Conservation (phyloP, 208 protist genomes). For the Crithidia sp. region DNA sequence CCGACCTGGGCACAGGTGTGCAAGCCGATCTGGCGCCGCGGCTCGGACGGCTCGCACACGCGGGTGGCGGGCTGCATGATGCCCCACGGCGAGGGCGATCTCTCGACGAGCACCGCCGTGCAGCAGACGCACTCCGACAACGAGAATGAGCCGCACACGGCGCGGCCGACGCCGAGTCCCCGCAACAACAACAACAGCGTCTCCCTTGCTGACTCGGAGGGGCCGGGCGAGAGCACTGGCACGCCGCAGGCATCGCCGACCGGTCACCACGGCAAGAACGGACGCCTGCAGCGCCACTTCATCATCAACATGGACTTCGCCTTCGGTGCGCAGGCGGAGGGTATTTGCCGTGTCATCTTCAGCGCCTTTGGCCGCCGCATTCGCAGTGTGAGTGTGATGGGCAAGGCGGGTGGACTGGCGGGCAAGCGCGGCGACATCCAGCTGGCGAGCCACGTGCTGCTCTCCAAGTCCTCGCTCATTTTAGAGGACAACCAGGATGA, state of each 20-base stretch:
- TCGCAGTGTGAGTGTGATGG: conserved; percentile 88
- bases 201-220: too few relatives aligned
- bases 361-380: conserved; percentile 81
- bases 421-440: conserved; percentile 91
- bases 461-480: conserved; percentile 86
- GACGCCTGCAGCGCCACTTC: conserved; percentile 66
- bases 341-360: conserved; percentile 81
- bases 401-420: conserved; percentile 88
- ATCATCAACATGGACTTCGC: conserved; percentile 94
- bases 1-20: conserved; percentile 39
- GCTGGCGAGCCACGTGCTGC: conserved; percentile 82
- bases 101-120: conserved; percentile 5
- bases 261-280: conserved; percentile 12
- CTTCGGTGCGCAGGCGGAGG: conserved; percentile 90
- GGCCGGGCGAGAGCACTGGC: too few relatives aligned
- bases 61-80: conserved; percentile 25
- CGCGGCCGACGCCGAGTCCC: too few relatives aligned
- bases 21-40: conserved; percentile 37
- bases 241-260: conserved; percentile 5
- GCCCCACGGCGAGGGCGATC: conserved; percentile 10
- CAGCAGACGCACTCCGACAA: neutral
- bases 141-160: neutral
- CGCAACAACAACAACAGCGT: conserved; percentile 1
- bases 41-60: neutral
- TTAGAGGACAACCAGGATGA: conserved; percentile 86